A percentile compares a stretch with the other conserved stretches of the same genome.
Evolutionary conservation across 1,139 yeast genomes (phyloP).

Genomic region (Pichia sp.): DNA sequence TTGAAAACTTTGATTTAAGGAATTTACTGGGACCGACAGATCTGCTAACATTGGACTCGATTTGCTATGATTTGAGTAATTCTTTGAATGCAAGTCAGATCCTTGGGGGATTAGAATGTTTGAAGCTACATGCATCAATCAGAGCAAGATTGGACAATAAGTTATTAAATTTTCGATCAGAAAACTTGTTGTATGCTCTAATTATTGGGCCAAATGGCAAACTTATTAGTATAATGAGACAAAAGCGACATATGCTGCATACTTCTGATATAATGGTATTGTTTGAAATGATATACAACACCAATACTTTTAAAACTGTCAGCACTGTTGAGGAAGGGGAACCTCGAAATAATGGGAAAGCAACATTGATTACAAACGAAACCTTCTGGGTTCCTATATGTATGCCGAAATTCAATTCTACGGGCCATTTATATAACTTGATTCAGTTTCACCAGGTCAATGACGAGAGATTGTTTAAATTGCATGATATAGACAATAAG

Average conservation of each 20-base stretch:
- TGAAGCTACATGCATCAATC: slow-evolving; percentile 37
- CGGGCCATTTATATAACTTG: slow-evolving; percentile 80
- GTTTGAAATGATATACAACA: slow-evolving; percentile 53
- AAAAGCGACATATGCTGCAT: slow-evolving; percentile 56
- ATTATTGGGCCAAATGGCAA: slow-evolving; percentile 48
- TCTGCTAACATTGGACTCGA: slow-evolving; percentile 53
- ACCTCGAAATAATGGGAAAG: slow-evolving; percentile 1
- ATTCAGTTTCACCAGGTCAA: slow-evolving; percentile 48
- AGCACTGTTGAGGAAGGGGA: not conserved
- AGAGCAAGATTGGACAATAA: slow-evolving; percentile 39
- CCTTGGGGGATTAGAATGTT: slow-evolving; percentile 54
- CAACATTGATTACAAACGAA: slow-evolving; percentile 30
- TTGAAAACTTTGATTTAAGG: slow-evolving; percentile 78
- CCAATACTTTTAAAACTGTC: slow-evolving; percentile 34
- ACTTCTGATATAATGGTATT: slow-evolving; percentile 61
- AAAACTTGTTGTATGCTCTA: slow-evolving; percentile 50
- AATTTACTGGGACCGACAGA: slow-evolving; percentile 65
- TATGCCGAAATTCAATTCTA: slow-evolving; percentile 79
- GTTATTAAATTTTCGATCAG: slow-evolving; percentile 32
- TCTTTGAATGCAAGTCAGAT: slow-evolving; percentile 44
- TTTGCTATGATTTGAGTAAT: slow-evolving; percentile 46
- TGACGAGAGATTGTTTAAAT: slow-evolving; percentile 22
- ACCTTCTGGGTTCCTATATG: slow-evolving; percentile 95
- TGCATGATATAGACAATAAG: slow-evolving; percentile 13
- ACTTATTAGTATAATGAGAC: slow-evolving; percentile 53